Conservation (phyloP, 2,329 filamentous ascomycete species). For the Pyricularia sp. region DNA sequence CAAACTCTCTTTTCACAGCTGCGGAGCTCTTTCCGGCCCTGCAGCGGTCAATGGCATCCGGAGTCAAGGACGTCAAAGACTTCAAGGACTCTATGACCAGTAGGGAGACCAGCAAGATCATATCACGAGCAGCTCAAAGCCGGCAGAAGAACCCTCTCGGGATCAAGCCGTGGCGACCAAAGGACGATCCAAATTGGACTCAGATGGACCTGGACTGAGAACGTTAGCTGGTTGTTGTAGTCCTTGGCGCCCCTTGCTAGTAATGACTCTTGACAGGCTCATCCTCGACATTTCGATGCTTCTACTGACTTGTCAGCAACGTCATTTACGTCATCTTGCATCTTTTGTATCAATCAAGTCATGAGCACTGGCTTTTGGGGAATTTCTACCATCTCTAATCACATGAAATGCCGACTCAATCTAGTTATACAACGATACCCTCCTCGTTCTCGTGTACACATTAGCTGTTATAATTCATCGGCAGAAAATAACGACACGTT, state of each 20-base stretch:
- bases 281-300: not conserved
- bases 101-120: conserved; percentile 36
- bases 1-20: conserved; percentile 26
- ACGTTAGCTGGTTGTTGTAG: not conserved
- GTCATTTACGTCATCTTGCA: not conserved
- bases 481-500: not conserved
- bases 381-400: not conserved
- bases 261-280: not conserved
- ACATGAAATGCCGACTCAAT: not conserved
- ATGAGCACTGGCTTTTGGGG: not conserved
- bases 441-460: not conserved
- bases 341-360: not conserved
- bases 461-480: not conserved
- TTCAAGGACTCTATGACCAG: conserved; percentile 37
- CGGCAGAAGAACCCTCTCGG: conserved; percentile 42
- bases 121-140: conserved; percentile 44
- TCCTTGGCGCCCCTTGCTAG: not conserved
- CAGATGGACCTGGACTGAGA: conserved; percentile 8
- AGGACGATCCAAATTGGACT: conserved; percentile 52
- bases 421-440: not conserved
- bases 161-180: conserved; percentile 50
- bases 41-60: conserved; percentile 34
- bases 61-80: conserved; percentile 40
- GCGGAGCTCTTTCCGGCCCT: conserved; percentile 38
- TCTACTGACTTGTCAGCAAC: not conserved